These are phyloP conservation scores for Aspergillus neoniger DNA, from an alignment of 2,329 filamentous ascomycete genomes.

Conservation along the genomic window DNA sequence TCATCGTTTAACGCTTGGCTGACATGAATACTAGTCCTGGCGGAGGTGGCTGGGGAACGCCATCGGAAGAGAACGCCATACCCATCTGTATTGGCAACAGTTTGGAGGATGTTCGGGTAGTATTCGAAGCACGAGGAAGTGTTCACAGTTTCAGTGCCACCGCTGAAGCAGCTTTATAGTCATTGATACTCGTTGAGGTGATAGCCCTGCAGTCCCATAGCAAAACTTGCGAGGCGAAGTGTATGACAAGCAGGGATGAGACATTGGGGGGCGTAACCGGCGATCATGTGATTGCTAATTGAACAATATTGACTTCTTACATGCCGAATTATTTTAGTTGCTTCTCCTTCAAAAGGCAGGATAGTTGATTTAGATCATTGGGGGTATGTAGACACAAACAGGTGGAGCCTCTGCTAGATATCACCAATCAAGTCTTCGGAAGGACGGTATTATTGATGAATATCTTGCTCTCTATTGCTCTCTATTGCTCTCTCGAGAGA, in stretches of 20 bases:
- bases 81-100: neutral
- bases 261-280: no score
- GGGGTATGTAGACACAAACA: no score
- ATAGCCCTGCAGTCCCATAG: neutral
- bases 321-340: no score
- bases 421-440: no score
- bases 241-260: neutral
- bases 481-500: no score
- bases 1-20: neutral
- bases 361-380: no score
- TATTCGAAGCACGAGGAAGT: neutral
- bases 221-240: neutral
- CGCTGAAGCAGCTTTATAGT: neutral
- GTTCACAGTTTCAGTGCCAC: neutral
- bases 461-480: no score
- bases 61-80: neutral
- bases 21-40: conserved; percentile 37
- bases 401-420: no score
- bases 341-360: no score
- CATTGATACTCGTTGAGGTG: neutral
- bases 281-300: no score
- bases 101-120: neutral
- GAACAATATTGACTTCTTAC: no score
- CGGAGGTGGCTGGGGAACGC: conserved; percentile 45
- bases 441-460: no score